These are phyloP conservation scores for Nannizziopsis barbatae DNA, from an alignment of 2,329 filamentous ascomycete genomes.

Conservation along the genomic window DNA sequence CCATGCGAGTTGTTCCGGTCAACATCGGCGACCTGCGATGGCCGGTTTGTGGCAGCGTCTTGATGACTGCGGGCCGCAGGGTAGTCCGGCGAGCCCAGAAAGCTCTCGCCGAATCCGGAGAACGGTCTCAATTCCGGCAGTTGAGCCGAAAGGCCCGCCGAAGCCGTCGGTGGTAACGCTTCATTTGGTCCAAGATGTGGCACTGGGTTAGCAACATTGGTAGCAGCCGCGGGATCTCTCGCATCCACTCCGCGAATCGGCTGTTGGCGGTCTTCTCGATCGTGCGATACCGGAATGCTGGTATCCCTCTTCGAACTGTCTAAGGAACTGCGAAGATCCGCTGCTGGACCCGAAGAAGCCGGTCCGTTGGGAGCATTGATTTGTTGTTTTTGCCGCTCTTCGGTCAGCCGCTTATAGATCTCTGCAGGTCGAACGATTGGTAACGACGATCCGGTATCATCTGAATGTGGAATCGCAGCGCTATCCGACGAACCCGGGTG, in stretches of 20 bases:
- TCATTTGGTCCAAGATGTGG: neutral
- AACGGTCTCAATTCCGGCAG: conserved; percentile 3
- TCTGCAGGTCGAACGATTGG: conserved; percentile 64
- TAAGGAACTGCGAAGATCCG: too few species aligned
- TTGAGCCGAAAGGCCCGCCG: neutral
- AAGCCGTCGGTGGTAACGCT: neutral
- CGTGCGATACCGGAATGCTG: too few species aligned
- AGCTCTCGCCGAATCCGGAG: conserved; percentile 27
- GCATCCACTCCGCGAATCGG: too few species aligned
- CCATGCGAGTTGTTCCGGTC: conserved; percentile 45
- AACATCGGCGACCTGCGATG: conserved; percentile 25
- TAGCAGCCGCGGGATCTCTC: too few species aligned
- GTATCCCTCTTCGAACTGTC: too few species aligned
- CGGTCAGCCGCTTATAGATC: conserved; percentile 61
- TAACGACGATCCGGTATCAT: conserved; percentile 38
- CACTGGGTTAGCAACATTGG: too few species aligned
- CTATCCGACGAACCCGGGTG: conserved; percentile 18
- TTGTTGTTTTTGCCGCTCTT: conserved; percentile 45
- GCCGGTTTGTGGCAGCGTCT: conserved; percentile 14
- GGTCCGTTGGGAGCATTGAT: conserved; percentile 7
- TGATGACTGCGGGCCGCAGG: neutral
- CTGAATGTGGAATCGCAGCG: conserved; percentile 13
- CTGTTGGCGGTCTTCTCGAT: too few species aligned
- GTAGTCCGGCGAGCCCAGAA: conserved; percentile 14
- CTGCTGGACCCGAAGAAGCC: neutral